Conservation (phyloP, 192 early-diverging fungal genomes). For the Backusella macrospora region DNA sequence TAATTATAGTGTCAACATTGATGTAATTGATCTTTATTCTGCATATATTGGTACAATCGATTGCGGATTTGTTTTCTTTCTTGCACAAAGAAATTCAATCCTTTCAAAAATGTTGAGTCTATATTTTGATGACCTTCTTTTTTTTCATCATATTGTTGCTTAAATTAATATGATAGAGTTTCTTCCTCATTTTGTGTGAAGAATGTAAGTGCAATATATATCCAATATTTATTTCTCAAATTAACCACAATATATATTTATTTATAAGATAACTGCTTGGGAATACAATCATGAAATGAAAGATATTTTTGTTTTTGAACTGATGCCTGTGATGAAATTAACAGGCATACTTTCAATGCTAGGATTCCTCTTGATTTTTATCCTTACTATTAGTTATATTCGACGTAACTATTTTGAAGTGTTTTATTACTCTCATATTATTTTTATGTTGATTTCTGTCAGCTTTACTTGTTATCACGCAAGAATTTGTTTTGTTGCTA, state of each 20-base stretch:
- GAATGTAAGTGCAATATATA: conserved; percentile 29
- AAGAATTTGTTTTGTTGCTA: conserved; percentile 19
- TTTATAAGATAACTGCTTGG: too few species aligned
- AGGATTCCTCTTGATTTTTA: too few species aligned
- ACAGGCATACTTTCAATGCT: too few species aligned
- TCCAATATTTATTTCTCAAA: too few species aligned
- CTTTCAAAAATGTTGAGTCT: conserved; percentile 40
- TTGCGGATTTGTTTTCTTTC: conserved; percentile 37
- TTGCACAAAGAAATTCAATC: conserved; percentile 43
- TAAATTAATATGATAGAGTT: conserved; percentile 28
- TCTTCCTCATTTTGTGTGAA: conserved; percentile 35
- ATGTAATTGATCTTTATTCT: conserved; percentile 24
- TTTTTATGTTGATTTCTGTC: conserved; percentile 28
- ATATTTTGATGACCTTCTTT: conserved; percentile 42
- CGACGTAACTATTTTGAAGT: too few species aligned
- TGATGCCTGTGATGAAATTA: too few species aligned
- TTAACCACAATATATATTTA: too few species aligned
- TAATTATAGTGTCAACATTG: neutral
- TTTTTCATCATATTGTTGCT: conserved; percentile 44
- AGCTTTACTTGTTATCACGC: conserved; percentile 32
- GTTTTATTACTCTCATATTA: conserved; percentile 42
- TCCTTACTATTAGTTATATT: too few species aligned
- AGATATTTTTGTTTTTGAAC: too few species aligned
- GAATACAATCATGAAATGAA: too few species aligned
- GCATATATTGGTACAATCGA: conserved; percentile 38